phyloP scores from a whole-genome alignment of 495 filamentous ascomycete genomes.

The Xylaria curta region DNA sequence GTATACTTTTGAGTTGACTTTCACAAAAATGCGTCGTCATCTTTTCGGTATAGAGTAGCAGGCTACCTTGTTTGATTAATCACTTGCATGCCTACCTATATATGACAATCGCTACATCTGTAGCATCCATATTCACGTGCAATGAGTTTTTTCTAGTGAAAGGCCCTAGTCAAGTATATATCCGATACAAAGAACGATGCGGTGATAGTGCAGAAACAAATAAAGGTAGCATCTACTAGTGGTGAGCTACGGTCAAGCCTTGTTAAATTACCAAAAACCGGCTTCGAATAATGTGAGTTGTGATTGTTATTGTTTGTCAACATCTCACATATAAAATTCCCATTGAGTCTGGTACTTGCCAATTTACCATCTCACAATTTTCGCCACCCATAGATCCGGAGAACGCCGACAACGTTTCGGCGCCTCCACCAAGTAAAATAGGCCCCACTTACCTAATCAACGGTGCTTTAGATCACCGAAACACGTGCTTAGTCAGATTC shows the following conservation, averaged over 20 bases:
- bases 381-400: neutral
- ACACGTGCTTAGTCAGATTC: slow-evolving; percentile 1
- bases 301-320: neutral
- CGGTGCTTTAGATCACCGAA: neutral
- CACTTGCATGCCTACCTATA: neutral
- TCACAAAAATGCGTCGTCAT: too few species aligned
- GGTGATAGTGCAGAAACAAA: neutral
- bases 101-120: neutral
- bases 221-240: neutral
- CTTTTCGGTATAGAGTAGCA: too few species aligned
- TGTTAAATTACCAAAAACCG: neutral
- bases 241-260: neutral
- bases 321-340: neutral
- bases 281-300: neutral
- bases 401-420: neutral
- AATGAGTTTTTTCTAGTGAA: neutral
- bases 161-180: neutral
- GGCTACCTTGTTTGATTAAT: neutral
- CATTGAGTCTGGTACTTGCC: neutral
- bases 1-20: too few species aligned
- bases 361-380: neutral
- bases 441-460: neutral
- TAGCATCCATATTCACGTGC: neutral
- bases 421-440: neutral
- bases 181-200: neutral